Conservation (phyloP, 2,329 filamentous ascomycete genomes). For the Fusarium marasasianum region DNA sequence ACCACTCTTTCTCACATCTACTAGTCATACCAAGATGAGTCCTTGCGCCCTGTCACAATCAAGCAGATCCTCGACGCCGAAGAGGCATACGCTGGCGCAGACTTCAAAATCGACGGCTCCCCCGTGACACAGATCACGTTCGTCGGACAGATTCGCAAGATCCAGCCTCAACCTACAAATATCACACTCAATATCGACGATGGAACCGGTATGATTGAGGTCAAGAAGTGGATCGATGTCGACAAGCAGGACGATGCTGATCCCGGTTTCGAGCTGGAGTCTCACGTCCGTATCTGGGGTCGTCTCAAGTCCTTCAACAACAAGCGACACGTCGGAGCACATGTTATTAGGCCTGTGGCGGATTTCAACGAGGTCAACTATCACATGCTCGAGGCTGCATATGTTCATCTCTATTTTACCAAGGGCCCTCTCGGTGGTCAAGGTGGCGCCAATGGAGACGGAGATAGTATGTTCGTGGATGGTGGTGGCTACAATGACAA, state of each 20-base stretch:
- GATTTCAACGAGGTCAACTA: constrained; percentile 95
- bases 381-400: constrained; percentile 89
- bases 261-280: constrained; percentile 72
- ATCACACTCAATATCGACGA: constrained; percentile 94
- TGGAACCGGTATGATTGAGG: constrained; percentile 91
- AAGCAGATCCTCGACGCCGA: constrained; percentile 90
- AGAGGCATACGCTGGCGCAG: constrained; percentile 75
- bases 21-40: constrained; percentile 78
- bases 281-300: constrained; percentile 87
- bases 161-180: constrained; percentile 88
- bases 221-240: constrained; percentile 84
- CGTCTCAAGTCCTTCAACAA: constrained; percentile 84
- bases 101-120: constrained; percentile 84
- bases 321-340: constrained; percentile 82
- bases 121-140: constrained; percentile 79
- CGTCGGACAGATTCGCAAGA: constrained; percentile 88
- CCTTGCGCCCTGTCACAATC: constrained; percentile 91
- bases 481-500: constrained; percentile 54
- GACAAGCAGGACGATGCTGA: constrained; percentile 61
- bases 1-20: constrained; percentile 6
- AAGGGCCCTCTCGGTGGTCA: constrained; percentile 67
- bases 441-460: constrained; percentile 52
- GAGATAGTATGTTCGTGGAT: constrained; percentile 67
- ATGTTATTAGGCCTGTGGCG: constrained; percentile 80
- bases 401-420: constrained; percentile 85